phyloP scores from a whole-genome alignment of 352 stramenopile species.

The Globisporangium orthogonon region DNA sequence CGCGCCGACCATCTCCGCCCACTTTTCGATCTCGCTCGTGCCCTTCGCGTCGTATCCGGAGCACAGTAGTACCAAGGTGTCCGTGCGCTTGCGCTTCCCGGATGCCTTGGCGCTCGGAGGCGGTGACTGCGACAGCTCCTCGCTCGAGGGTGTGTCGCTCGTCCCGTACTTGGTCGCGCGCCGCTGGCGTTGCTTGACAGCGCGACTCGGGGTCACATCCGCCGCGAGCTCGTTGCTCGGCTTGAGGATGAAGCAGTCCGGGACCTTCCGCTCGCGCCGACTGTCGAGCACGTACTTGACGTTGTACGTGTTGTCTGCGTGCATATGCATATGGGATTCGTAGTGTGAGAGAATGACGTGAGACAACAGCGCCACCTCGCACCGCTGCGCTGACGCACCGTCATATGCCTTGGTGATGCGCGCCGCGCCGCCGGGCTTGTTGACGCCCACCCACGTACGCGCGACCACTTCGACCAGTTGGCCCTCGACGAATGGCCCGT shows the following conservation, averaged over 20 bases:
- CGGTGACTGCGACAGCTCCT: not conserved
- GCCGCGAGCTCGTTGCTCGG: slow-evolving; percentile 29
- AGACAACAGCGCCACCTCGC: not conserved
- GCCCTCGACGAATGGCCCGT: slow-evolving; percentile 41
- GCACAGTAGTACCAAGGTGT: slow-evolving; percentile 44
- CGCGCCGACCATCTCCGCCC: slow-evolving; percentile 31
- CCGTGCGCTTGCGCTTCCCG: slow-evolving; percentile 20
- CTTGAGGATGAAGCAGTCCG: slow-evolving; percentile 30
- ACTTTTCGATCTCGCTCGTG: slow-evolving; percentile 39
- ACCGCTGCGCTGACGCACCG: slow-evolving; percentile 11
- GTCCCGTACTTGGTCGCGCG: slow-evolving; percentile 6
- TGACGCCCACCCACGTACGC: slow-evolving; percentile 89
- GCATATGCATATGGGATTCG: slow-evolving; percentile 12
- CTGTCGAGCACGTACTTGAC: slow-evolving; percentile 55
- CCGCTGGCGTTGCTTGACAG: slow-evolving; percentile 20
- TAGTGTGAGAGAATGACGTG: not conserved
- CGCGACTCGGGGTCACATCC: slow-evolving; percentile 33
- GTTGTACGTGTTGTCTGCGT: slow-evolving; percentile 39
- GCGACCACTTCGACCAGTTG: slow-evolving; percentile 84
- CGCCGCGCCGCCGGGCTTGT: slow-evolving; percentile 86
- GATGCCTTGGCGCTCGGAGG: not conserved
- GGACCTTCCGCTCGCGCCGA: slow-evolving; percentile 23
- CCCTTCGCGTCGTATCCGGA: slow-evolving; percentile 43
- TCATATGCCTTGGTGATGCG: slow-evolving; percentile 62
- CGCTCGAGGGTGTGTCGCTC: slow-evolving; percentile 3